Percentiles rank a stretch among this genome's conserved stretches.
These are phyloP conservation scores for Lecanicillium sp. DNA, from an alignment of 2,329 filamentous ascomycete species.

Conservation along the genomic window DNA sequence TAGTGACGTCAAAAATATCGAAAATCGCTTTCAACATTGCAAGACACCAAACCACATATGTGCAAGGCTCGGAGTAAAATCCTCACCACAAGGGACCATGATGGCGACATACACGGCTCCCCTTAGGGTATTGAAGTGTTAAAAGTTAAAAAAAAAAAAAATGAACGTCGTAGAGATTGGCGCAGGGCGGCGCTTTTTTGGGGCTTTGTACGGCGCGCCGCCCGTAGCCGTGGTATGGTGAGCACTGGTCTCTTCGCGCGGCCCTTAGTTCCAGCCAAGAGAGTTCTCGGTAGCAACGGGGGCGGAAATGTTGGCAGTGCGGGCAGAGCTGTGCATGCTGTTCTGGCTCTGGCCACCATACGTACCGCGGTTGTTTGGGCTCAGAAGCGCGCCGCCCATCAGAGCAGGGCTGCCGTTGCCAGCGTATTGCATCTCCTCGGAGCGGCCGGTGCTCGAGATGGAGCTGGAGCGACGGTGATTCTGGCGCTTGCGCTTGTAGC, in stretches of 20 bases:
- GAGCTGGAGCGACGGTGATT: conserved; percentile 73
- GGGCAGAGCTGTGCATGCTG: conserved; percentile 54
- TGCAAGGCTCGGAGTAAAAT: conserved; percentile 9
- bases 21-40: conserved; percentile 11
- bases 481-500: conserved; percentile 82
- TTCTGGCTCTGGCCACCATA: conserved; percentile 58
- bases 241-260: background rate
- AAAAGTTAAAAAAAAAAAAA: conserved; percentile 7
- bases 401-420: conserved; percentile 49
- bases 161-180: conserved; percentile 8
- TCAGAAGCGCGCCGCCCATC: conserved; percentile 64
- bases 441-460: conserved; percentile 44
- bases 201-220: conserved; percentile 1
- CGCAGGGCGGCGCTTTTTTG: background rate
- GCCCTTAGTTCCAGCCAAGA: conserved; percentile 82
- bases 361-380: conserved; percentile 45
- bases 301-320: conserved; percentile 69
- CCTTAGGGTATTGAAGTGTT: conserved; percentile 12
- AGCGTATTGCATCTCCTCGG: conserved; percentile 49
- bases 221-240: background rate
- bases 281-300: conserved; percentile 93
- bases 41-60: conserved; percentile 1
- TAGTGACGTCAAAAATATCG: conserved; percentile 5
- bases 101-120: background rate
- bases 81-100: conserved; percentile 6